Evolutionary conservation across 2,329 filamentous ascomycete genomes (phyloP).

Genomic region (Ascochyta rabiei): DNA sequence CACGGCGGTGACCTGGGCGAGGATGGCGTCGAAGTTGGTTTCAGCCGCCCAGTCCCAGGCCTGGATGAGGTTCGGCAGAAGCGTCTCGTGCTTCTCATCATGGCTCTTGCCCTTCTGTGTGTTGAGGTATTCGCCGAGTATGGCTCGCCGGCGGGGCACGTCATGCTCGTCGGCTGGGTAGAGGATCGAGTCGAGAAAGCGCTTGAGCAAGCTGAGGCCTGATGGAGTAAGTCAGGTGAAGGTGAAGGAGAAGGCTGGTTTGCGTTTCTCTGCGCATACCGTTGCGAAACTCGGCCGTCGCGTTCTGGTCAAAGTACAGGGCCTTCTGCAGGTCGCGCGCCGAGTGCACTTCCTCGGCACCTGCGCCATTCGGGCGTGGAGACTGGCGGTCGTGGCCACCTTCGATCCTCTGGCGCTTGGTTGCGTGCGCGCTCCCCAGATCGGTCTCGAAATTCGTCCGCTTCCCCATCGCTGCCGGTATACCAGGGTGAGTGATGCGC

Average conservation of each 20-base stretch:
- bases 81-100: constrained; percentile 65
- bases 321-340: constrained; percentile 45
- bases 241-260: not conserved
- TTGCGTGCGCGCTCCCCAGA: constrained; percentile 30
- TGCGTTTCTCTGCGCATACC: constrained; percentile 23
- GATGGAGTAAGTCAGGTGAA: constrained; percentile 15
- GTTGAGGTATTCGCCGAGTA: constrained; percentile 73
- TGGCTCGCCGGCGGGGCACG: constrained; percentile 57
- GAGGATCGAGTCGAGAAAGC: constrained; percentile 68
- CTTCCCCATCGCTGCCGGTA: constrained; percentile 36
- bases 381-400: constrained; percentile 33
- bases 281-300: constrained; percentile 35
- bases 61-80: constrained; percentile 80
- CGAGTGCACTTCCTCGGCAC: constrained; percentile 40
- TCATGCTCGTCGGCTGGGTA: constrained; percentile 61
- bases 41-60: constrained; percentile 85
- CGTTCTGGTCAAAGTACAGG: constrained; percentile 46
- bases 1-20: constrained; percentile 80
- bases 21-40: constrained; percentile 78
- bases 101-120: constrained; percentile 58
- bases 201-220: constrained; percentile 73
- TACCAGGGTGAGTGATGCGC: constrained; percentile 11
- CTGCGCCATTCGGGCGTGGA: constrained; percentile 23
- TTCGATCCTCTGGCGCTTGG: constrained; percentile 43
- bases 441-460: constrained; percentile 42